These are phyloP conservation scores for Paramecium pentaurelia DNA, from an alignment of 73 alveolate genomes.

Conservation along the genomic window DNA sequence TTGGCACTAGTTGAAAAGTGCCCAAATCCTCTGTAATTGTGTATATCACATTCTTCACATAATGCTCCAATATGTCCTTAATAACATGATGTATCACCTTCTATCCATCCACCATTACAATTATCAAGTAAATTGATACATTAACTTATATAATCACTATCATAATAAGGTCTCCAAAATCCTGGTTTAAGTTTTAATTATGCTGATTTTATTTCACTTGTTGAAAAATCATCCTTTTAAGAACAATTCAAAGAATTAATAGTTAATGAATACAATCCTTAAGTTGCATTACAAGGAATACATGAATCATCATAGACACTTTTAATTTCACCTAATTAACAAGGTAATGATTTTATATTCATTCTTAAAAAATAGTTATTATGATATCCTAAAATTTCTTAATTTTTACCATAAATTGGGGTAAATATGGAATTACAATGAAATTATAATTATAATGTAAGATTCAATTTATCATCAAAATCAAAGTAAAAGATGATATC, in stretches of 20 bases:
- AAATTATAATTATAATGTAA: background rate
- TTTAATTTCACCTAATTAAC: background rate
- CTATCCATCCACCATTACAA: constrained; percentile 48
- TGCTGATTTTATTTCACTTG: background rate
- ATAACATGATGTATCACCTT: constrained; percentile 26
- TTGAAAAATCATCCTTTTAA: background rate
- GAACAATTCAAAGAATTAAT: background rate
- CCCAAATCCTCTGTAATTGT: background rate
- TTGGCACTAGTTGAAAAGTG: background rate
- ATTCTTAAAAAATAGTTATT: background rate
- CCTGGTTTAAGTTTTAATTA: background rate
- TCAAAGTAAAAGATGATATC: background rate
- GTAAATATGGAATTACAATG: background rate
- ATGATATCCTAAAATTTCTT: background rate
- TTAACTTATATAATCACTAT: background rate
- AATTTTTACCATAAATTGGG: background rate
- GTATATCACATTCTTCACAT: constrained; percentile 55
- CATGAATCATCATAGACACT: background rate
- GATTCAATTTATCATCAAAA: background rate
- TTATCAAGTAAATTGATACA: background rate
- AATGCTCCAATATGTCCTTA: constrained; percentile 60
- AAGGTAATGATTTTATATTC: background rate
- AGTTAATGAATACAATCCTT: background rate
- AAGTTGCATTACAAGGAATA: background rate
- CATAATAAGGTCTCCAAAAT: background rate